Evolutionary conservation across 305 asterid species (phyloP).

Genomic region (Lippia alba): DNA sequence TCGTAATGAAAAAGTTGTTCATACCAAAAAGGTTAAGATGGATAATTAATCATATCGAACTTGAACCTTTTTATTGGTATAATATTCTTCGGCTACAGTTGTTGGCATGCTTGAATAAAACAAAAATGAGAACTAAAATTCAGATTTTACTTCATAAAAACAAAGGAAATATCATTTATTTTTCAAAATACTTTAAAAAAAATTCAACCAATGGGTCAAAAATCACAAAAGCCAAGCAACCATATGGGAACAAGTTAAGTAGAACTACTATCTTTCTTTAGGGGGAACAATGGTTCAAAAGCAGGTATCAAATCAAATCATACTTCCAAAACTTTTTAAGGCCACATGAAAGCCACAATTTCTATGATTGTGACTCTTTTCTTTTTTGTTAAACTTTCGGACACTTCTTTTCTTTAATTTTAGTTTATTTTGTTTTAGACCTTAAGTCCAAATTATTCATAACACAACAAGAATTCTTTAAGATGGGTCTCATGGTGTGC

Average conservation of each 20-base stretch:
- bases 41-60: too few species aligned
- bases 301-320: conserved; percentile 29
- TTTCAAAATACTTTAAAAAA: too few species aligned
- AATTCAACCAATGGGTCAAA: conserved; percentile 12
- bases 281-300: conserved; percentile 22
- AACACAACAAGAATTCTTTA: neutral
- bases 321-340: neutral
- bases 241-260: too few species aligned
- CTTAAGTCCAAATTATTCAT: neutral
- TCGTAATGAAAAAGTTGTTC: too few species aligned
- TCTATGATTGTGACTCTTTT: conserved; percentile 25
- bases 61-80: too few species aligned
- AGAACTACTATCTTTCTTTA: conserved; percentile 5
- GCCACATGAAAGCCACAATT: conserved; percentile 33
- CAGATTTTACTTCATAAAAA: too few species aligned
- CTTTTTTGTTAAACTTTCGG: conserved; percentile 9
- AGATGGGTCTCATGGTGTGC: conserved; percentile 6
- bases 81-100: too few species aligned
- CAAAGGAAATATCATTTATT: too few species aligned
- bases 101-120: too few species aligned
- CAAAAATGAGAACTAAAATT: too few species aligned
- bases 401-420: neutral
- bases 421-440: neutral
- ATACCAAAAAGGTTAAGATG: too few species aligned
- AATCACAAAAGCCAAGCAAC: neutral